phyloP scores from a whole-genome alignment of 768 basidiomycete genomes.

The Cyathus striatus region DNA sequence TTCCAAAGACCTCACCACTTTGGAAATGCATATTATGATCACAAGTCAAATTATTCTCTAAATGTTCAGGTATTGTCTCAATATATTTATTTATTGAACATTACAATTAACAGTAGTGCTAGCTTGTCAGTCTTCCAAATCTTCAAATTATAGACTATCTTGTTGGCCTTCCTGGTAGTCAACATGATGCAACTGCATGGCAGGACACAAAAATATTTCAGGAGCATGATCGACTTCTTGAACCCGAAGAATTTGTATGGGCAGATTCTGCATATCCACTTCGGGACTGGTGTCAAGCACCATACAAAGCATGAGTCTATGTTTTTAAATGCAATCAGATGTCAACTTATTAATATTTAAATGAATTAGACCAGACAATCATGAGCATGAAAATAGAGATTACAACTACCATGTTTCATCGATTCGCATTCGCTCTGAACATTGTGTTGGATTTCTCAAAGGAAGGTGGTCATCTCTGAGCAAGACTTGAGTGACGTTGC shows the following conservation, averaged over 20 bases:
- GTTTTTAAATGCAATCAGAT: too few relatives aligned
- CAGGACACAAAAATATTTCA: conserved; percentile 14
- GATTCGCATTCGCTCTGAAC: conserved; percentile 22
- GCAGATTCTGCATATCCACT: conserved; percentile 25
- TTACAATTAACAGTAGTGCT: too few relatives aligned
- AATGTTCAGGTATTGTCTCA: conserved; percentile 22
- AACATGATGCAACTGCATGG: conserved; percentile 26
- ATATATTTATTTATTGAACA: background rate
- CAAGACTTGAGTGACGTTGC: too few relatives aligned
- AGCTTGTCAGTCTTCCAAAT: conserved; percentile 13
- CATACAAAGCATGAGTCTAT: conserved; percentile 15
- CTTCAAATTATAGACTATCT: conserved; percentile 21
- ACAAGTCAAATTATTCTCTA: conserved; percentile 31
- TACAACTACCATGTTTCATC: conserved; percentile 20
- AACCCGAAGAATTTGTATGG: conserved; percentile 20
- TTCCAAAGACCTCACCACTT: conserved; percentile 19
- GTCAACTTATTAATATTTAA: too few relatives aligned
- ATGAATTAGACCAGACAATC: too few relatives aligned
- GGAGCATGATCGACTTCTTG: conserved; percentile 13
- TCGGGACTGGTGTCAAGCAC: conserved; percentile 13
- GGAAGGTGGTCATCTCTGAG: conserved; percentile 22
- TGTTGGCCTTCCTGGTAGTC: conserved; percentile 24
- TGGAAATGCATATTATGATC: conserved; percentile 30
- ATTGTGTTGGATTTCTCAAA: conserved; percentile 22
- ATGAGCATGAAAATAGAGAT: conserved; percentile 8